Evolutionary conservation across 2,329 filamentous ascomycete genomes (phyloP), one percentile per base, ranked within the genome.

Genomic region (Lasiodiplodia theobromae): DNA sequence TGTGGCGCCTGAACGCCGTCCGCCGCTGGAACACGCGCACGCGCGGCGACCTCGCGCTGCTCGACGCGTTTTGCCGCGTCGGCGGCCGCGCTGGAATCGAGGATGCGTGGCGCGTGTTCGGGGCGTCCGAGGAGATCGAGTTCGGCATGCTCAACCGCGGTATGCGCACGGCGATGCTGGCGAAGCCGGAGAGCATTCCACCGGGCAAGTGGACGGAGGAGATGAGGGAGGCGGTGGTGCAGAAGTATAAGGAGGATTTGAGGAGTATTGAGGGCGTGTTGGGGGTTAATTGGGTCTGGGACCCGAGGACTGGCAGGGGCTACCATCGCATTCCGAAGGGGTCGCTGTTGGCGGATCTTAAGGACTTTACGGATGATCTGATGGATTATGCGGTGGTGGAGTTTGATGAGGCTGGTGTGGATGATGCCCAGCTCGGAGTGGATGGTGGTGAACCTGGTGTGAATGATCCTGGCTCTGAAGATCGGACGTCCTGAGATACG

Each of bases 231-330:
- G 10, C 14, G 10, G 7, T 67, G 3, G 31, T 60, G 18, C 14
- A 58, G 2, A 38, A 21, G 7, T 60, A 52, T 14, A n/a, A 31
- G 4, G 65, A 23, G 10, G 54, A 67, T 6, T 28, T 51, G 23
- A 28, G 31, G 2, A 38, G n/a, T 31, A 60, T 67, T 4, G 65
- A 67, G 37, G 40, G 16, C 4, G 28, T 16, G n/a, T 58, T 31
- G 18, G 31, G 44, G 4, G 65, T 60, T n/a, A 31, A 67, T 44
- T 67, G 65, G 65, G 65, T 67, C 1, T 58, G 65, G 47, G 65
- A 67, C 11, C 44, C 52, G 54, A 2, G 3, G 16, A 18, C 53
- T 7, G 65, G 54, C 11, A 52, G 7, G 2, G 47, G 65, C 3
- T 53, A 40, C 34, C 65, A 67, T 31, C 44, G 44, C n/a, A 37